Evolutionary conservation across 306 rosid species (phyloP), one percentile per base, ranked within the genome.

Genomic region (Inga laurina): DNA sequence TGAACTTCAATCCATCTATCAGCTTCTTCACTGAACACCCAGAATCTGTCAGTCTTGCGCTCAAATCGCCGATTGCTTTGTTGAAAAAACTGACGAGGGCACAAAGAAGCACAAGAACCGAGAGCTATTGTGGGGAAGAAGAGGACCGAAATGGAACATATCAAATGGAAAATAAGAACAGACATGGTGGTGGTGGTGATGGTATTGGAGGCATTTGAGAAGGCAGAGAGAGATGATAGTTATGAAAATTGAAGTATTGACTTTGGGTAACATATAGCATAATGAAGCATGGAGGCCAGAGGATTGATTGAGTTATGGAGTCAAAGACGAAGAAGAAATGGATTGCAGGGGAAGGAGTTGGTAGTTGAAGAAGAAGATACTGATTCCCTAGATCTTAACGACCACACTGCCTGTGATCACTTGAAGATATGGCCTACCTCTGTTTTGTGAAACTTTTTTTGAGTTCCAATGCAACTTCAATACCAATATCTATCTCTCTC

Each of bases 1-100:
- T 92, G 52, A 32, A 95, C 91, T 90, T 93, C 98, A 79, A 93
- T 89, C 98, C 98, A 95, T 52, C 81, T 88, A 27, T 90, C 88
- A 83, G 85, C 88, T 77, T 89, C 66, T 85, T 95, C 97, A 62
- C 85, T 87, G 80, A 92, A 95, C 83, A 87, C 88, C 97, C 98
- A 93, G 79, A 95, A 93, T 84, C 90, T 90, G 45, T 93, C 93
- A 4, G 94, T 88, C 88, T 91, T 95, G 85, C 84, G 94, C 92
- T 91, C 93, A 81, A 93, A 93, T 34, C 77, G 65, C 65, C 85
- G 68, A 75, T 81, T 75, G 71, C 76, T 70, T 85, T 83, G 88
- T 39, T 83, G 87, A 27, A 92, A 74, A 82, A 68, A 72, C 32
- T 90, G 91, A 73, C 90, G 77, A 16, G 93, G 91, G 85, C 86